phyloP scores from a whole-genome alignment of 2,329 filamentous ascomycete species.

The Penicillium paneum region DNA sequence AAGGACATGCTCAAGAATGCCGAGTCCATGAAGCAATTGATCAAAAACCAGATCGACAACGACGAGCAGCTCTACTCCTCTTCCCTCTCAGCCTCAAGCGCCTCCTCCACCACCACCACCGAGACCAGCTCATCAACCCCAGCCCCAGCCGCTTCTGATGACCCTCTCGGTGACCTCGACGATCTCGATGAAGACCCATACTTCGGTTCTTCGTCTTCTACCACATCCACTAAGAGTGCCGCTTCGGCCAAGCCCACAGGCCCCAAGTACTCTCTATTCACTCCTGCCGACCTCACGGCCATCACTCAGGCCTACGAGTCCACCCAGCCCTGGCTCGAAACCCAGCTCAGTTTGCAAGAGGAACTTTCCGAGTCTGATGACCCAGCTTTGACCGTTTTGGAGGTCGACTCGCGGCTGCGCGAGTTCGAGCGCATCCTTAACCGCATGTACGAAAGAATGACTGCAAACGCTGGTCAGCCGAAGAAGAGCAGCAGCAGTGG shows the following conservation, averaged over 20 bases:
- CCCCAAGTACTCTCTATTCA: slow-evolving; percentile 66
- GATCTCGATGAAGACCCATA: slow-evolving; percentile 71
- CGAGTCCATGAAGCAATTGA: slow-evolving; percentile 64
- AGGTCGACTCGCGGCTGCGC: slow-evolving; percentile 65
- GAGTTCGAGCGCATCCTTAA: slow-evolving; percentile 59
- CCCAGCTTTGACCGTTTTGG: slow-evolving; percentile 69
- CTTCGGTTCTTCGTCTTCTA: slow-evolving; percentile 38
- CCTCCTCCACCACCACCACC: slow-evolving; percentile 36
- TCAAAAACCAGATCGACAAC: slow-evolving; percentile 70
- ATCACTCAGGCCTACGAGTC: slow-evolving; percentile 62
- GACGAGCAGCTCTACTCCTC: slow-evolving; percentile 60
- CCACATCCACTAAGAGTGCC: slow-evolving; percentile 35
- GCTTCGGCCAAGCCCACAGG: slow-evolving; percentile 40
- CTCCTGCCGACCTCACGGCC: slow-evolving; percentile 65
- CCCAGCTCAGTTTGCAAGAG: slow-evolving; percentile 67
- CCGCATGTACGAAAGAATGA: slow-evolving; percentile 41
- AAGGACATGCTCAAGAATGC: slow-evolving; percentile 70
- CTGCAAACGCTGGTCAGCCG: slow-evolving; percentile 42
- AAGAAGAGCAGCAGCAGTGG: slow-evolving; percentile 24
- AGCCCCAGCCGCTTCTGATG: slow-evolving; percentile 29
- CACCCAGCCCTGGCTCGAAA: slow-evolving; percentile 69
- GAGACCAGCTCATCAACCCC: slow-evolving; percentile 48
- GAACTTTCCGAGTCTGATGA: slow-evolving; percentile 68
- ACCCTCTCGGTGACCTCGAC: slow-evolving; percentile 54
- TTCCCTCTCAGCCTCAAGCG: slow-evolving; percentile 49